phyloP scores from a whole-genome alignment of 768 basidiomycete species.

The Kwoniella europaea region DNA sequence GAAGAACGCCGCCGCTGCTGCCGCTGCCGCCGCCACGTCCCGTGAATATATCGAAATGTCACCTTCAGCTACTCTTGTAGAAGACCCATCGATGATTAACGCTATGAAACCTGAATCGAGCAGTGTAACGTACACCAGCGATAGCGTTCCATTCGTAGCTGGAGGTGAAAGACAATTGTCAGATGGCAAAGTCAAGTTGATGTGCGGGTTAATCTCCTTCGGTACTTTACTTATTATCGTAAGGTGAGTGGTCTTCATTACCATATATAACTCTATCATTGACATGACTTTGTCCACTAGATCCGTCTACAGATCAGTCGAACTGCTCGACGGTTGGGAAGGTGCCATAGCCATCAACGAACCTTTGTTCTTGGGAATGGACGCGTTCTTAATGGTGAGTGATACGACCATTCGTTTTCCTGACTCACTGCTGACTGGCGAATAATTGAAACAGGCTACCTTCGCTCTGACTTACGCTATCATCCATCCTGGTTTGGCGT shows the following conservation, averaged over 20 bases:
- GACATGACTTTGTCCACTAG: conserved; percentile 10
- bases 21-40: neutral
- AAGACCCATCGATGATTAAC: conserved; percentile 1
- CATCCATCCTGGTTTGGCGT: conserved; percentile 14
- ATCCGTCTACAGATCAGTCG: conserved; percentile 64
- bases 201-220: conserved; percentile 17
- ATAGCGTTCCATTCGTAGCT: too few relatives aligned
- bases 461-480: conserved; percentile 14
- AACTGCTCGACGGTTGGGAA: conserved; percentile 62
- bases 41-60: neutral
- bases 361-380: conserved; percentile 47
- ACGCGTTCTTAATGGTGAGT: conserved; percentile 51
- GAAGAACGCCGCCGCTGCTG: neutral
- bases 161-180: neutral
- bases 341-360: conserved; percentile 64
- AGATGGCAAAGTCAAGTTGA: conserved; percentile 11
- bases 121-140: too few relatives aligned
- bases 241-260: conserved; percentile 52
- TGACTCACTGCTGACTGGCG: neutral
- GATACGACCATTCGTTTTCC: neutral
- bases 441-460: neutral
- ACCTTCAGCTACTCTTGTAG: conserved; percentile 1
- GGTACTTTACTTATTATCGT: conserved; percentile 63
- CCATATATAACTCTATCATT: too few relatives aligned
- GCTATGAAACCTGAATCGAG: neutral